phyloP scores from a whole-genome alignment of 2,329 filamentous ascomycete species.

The Dendryphion nanum region DNA sequence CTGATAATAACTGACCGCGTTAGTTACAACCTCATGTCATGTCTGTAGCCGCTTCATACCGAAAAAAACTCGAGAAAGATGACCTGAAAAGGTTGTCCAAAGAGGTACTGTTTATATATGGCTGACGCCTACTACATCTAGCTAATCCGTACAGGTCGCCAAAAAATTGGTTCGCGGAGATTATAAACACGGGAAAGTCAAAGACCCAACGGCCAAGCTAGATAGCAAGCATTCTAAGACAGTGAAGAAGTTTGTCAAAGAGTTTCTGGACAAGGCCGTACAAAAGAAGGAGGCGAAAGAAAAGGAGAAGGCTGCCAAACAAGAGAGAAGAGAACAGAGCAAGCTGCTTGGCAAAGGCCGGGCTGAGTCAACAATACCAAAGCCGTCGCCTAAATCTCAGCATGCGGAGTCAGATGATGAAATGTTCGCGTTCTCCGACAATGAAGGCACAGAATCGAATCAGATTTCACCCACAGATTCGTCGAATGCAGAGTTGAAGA shows the following conservation, averaged over 20 bases:
- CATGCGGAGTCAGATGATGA: constrained; percentile 17
- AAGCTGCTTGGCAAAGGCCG: constrained; percentile 8
- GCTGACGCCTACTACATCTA: neutral
- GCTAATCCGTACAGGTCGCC: constrained; percentile 52
- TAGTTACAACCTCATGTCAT: constrained; percentile 84
- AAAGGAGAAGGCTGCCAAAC: constrained; percentile 53
- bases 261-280: constrained; percentile 84
- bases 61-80: constrained; percentile 81
- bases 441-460: constrained; percentile 17
- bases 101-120: constrained; percentile 47
- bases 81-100: constrained; percentile 64
- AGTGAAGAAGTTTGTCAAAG: constrained; percentile 78
- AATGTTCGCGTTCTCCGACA: constrained; percentile 16
- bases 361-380: constrained; percentile 12
- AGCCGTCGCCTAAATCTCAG: constrained; percentile 11
- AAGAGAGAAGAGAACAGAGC: constrained; percentile 25
- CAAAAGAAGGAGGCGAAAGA: constrained; percentile 64
- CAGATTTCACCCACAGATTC: constrained; percentile 26
- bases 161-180: constrained; percentile 92
- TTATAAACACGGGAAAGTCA: constrained; percentile 84
- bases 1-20: too few species aligned
- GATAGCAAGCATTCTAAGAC: constrained; percentile 76
- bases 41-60: constrained; percentile 82
- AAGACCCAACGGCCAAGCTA: constrained; percentile 71
- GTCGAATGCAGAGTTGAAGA: constrained; percentile 31